phyloP scores from a whole-genome alignment of 2,329 filamentous ascomycete species.

The Pyricularia pennisetigena region DNA sequence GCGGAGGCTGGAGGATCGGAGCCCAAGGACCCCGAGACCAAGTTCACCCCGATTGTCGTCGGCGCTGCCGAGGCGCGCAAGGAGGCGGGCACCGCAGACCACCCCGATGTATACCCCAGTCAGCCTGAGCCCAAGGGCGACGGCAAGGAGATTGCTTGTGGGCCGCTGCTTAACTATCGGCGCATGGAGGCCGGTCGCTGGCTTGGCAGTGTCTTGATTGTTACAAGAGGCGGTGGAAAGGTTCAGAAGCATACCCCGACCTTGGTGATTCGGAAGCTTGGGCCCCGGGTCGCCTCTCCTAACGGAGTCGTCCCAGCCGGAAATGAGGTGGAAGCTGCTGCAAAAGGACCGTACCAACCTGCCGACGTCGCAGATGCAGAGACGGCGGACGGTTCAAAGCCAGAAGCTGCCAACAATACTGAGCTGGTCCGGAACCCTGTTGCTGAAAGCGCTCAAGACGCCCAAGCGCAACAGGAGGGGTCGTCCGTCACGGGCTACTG shows the following conservation, averaged over 20 bases:
- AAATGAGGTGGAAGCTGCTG: neutral
- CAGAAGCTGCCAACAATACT: conserved; percentile 9
- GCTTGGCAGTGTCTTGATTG: conserved; percentile 79
- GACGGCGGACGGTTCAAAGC: conserved; percentile 29
- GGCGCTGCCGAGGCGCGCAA: conserved; percentile 25
- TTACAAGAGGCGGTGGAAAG: conserved; percentile 59
- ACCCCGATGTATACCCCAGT: conserved; percentile 21
- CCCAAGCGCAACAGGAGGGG: conserved; percentile 15
- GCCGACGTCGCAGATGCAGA: conserved; percentile 19
- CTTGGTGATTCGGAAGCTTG: conserved; percentile 41
- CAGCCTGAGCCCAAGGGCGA: conserved; percentile 18
- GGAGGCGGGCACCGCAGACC: conserved; percentile 7
- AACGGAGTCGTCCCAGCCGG: neutral
- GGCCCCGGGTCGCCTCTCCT: conserved; percentile 12
- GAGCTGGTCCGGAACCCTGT: neutral
- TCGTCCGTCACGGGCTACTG: conserved; percentile 38
- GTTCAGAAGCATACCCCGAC: conserved; percentile 45
- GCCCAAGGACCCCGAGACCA: neutral
- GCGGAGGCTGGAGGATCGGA: neutral
- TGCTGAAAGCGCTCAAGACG: neutral
- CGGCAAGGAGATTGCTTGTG: conserved; percentile 55
- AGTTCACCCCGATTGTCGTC: conserved; percentile 40
- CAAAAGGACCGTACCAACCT: conserved; percentile 11
- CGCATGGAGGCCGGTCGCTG: conserved; percentile 61
- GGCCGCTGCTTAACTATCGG: conserved; percentile 70